These are phyloP conservation scores for Cytidiella melzeri DNA, from an alignment of 768 basidiomycete genomes.

Conservation along the genomic window DNA sequence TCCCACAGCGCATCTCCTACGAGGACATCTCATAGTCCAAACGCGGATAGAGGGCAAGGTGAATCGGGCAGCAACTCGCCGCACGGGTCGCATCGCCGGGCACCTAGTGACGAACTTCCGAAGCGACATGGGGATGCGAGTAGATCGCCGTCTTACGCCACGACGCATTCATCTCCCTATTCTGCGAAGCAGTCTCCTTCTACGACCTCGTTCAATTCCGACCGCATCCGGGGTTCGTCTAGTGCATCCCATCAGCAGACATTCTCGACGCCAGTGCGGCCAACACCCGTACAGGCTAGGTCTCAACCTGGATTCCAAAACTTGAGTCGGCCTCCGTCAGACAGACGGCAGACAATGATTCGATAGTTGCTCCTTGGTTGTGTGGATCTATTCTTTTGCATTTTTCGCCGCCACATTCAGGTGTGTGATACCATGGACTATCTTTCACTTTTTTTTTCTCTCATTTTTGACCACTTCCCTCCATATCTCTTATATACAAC, in stretches of 20 bases:
- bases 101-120: slow-evolving; percentile 4
- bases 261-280: slow-evolving; percentile 17
- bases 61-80: slow-evolving; percentile 10
- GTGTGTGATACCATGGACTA: no score
- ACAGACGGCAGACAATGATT: slow-evolving; percentile 23
- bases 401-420: slow-evolving; percentile 4
- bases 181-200: slow-evolving; percentile 4
- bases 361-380: slow-evolving; percentile 10
- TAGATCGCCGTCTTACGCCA: neutral
- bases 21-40: slow-evolving; percentile 1
- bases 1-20: slow-evolving; percentile 27
- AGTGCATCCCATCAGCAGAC: neutral
- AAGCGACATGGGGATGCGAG: neutral
- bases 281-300: slow-evolving; percentile 15
- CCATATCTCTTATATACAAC: neutral
- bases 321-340: slow-evolving; percentile 19
- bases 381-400: neutral
- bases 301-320: slow-evolving; percentile 23
- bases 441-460: neutral
- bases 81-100: slow-evolving; percentile 8
- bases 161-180: neutral
- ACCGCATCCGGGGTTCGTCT: neutral
- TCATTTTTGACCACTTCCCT: neutral
- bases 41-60: slow-evolving; percentile 12
- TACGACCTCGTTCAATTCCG: neutral